Evolutionary conservation across 352 stramenopile species (phyloP).

Genomic region (Globisporangium mamillatum): DNA sequence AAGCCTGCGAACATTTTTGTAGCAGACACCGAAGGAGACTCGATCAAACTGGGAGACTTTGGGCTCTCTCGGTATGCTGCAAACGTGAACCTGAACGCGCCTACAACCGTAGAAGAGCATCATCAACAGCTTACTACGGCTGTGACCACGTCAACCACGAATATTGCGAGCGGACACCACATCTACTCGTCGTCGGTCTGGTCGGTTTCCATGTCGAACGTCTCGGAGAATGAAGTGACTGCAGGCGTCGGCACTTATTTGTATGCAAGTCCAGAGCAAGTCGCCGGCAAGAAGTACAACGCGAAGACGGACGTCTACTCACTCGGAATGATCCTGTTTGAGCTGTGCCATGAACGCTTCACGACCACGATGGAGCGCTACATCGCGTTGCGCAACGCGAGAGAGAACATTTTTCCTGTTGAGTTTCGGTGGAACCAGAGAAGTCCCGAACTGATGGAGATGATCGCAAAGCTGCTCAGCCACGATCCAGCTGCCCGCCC

Average conservation of each 20-base stretch:
- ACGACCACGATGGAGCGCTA: constrained; percentile 89
- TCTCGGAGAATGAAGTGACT: constrained; percentile 82
- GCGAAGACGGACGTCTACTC: constrained; percentile 91
- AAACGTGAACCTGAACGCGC: constrained; percentile 66
- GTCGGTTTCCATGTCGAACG: constrained; percentile 54
- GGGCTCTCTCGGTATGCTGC: constrained; percentile 82
- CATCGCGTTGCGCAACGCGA: constrained; percentile 70
- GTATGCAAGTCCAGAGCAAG: constrained; percentile 89
- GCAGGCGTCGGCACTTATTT: constrained; percentile 88
- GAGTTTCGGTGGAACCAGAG: constrained; percentile 47
- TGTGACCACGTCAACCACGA: constrained; percentile 13
- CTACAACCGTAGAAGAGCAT: constrained; percentile 33
- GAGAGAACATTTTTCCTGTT: constrained; percentile 63
- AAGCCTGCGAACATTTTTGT: constrained; percentile 93
- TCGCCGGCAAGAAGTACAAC: constrained; percentile 89
- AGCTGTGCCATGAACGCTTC: constrained; percentile 89
- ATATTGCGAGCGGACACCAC: constrained; percentile 17
- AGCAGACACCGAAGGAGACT: constrained; percentile 74
- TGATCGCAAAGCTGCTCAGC: constrained; percentile 61
- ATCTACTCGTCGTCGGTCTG: constrained; percentile 51
- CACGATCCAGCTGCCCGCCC: constrained; percentile 51
- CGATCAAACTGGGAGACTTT: constrained; percentile 91
- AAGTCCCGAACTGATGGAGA: constrained; percentile 67
- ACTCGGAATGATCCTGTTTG: constrained; percentile 90
- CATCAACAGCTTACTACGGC: constrained; percentile 13